Conservation (phyloP, 1,139 yeast genomes). For the Saccharomycopsis crataegensis region DNA sequence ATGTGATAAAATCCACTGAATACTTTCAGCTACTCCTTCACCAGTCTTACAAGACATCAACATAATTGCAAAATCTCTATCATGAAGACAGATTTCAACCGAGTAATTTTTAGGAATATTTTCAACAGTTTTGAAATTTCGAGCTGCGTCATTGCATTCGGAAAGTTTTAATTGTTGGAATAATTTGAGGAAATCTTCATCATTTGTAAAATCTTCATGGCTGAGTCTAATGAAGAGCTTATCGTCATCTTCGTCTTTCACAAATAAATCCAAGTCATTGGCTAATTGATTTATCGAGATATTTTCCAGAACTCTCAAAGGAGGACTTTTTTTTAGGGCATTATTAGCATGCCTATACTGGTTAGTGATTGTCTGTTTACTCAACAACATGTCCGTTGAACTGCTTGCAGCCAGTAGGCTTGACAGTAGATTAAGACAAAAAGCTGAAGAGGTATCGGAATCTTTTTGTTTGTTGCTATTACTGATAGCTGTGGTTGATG, state of each 20-base stretch:
- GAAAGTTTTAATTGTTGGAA: not conserved
- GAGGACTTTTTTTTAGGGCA: not conserved
- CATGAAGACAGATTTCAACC: not conserved
- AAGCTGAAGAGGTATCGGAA: too few relatives aligned
- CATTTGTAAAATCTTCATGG: slow-evolving; percentile 1
- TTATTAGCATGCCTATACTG: too few relatives aligned
- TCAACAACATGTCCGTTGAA: too few relatives aligned
- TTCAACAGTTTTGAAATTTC: not conserved
- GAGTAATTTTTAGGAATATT: not conserved
- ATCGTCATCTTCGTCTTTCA: not conserved
- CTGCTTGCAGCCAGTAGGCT: too few relatives aligned
- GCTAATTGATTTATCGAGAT: slow-evolving; percentile 8
- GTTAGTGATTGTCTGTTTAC: too few relatives aligned
- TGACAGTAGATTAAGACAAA: too few relatives aligned
- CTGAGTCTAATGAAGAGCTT: not conserved
- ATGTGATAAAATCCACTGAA: slow-evolving; percentile 1
- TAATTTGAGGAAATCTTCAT: not conserved
- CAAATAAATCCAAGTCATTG: not conserved
- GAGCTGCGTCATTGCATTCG: not conserved
- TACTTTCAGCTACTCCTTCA: slow-evolving; percentile 2
- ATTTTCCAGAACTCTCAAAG: not conserved
- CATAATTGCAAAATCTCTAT: slow-evolving; percentile 11
- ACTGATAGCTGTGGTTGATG: too few relatives aligned
- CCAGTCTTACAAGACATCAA: slow-evolving; percentile 6
- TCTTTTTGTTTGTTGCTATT: too few relatives aligned